Percentiles rank a stretch among this genome's conserved stretches.
Evolutionary conservation across 192 early-diverging fungal species (phyloP).

Genomic region (Oehlia diaphana): DNA sequence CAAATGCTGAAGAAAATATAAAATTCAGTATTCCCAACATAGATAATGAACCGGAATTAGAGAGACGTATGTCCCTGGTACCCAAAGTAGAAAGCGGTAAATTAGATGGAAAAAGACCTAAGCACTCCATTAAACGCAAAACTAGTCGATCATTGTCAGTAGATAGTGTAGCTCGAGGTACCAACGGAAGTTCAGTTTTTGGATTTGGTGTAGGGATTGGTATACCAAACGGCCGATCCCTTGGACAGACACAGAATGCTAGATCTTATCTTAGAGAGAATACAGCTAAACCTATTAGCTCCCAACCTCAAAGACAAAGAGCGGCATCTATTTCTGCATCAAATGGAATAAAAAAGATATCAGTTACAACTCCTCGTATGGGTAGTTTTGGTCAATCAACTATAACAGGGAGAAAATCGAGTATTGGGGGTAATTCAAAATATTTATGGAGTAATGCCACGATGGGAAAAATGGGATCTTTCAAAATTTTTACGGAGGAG

Average conservation of each 20-base stretch:
- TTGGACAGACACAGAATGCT: conserved; percentile 1
- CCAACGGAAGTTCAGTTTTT: background rate
- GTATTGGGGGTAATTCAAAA: background rate
- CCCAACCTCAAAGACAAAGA: background rate
- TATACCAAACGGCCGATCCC: background rate
- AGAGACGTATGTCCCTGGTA: background rate
- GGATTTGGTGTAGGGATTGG: conserved; percentile 4
- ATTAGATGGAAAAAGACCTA: conserved; percentile 4
- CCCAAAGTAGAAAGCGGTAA: conserved; percentile 3
- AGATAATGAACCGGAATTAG: conserved; percentile 12
- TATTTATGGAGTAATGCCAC: conserved; percentile 13
- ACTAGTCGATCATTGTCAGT: conserved; percentile 21
- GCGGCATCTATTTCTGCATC: background rate
- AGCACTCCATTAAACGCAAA: conserved; percentile 7
- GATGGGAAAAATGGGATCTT: conserved; percentile 24
- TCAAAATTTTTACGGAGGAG: conserved; percentile 5
- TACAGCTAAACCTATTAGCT: background rate
- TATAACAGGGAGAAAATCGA: background rate
- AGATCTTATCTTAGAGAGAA: background rate
- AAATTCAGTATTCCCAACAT: conserved; percentile 4
- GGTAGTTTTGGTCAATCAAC: background rate
- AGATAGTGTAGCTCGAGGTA: conserved; percentile 13
- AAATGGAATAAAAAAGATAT: conserved; percentile 10
- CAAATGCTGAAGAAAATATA: background rate
- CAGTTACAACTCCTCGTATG: background rate